A percentile compares a stretch with the other conserved stretches of the same genome.
Evolutionary conservation across 345 rosid species (phyloP).

Genomic region (Crucihimalaya himalaica): DNA sequence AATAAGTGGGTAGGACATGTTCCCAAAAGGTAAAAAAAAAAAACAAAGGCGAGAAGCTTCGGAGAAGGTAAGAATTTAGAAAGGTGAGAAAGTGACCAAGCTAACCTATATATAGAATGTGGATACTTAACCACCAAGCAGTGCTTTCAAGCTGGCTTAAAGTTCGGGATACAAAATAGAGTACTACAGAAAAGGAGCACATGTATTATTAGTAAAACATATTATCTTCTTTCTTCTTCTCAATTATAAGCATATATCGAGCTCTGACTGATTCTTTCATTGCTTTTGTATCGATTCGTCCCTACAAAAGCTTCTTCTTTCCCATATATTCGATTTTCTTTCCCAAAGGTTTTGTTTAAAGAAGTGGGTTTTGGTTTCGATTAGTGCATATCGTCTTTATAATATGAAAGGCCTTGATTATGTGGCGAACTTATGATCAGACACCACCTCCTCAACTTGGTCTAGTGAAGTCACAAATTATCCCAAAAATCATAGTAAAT

Average conservation of each 20-base stretch:
- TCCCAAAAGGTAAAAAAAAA: not conserved
- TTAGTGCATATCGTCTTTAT: conserved; percentile 8
- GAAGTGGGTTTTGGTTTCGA: conserved; percentile 27
- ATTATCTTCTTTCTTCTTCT: conserved; percentile 26
- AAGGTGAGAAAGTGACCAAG: conserved; percentile 24
- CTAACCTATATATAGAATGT: conserved; percentile 32
- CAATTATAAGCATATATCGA: conserved; percentile 20
- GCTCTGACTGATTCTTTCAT: conserved; percentile 28
- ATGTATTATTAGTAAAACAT: conserved; percentile 21
- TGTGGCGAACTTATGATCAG: conserved; percentile 1
- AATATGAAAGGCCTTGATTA: not conserved
- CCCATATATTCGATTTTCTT: conserved; percentile 36
- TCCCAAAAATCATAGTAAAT: not conserved
- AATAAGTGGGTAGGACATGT: conserved; percentile 8
- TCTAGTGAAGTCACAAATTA: not conserved
- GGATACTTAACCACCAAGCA: conserved; percentile 36
- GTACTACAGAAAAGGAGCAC: conserved; percentile 12
- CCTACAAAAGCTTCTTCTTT: conserved; percentile 34
- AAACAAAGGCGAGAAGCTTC: conserved; percentile 21
- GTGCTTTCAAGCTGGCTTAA: conserved; percentile 39
- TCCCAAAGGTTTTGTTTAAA: conserved; percentile 22
- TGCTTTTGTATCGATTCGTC: conserved; percentile 36
- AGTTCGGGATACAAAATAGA: conserved; percentile 25
- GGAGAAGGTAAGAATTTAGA: conserved; percentile 35
- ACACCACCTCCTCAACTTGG: not conserved